Evolutionary conservation across 78 protist genomes (phyloP).

Genomic region (Speleostelium caveatum): DNA sequence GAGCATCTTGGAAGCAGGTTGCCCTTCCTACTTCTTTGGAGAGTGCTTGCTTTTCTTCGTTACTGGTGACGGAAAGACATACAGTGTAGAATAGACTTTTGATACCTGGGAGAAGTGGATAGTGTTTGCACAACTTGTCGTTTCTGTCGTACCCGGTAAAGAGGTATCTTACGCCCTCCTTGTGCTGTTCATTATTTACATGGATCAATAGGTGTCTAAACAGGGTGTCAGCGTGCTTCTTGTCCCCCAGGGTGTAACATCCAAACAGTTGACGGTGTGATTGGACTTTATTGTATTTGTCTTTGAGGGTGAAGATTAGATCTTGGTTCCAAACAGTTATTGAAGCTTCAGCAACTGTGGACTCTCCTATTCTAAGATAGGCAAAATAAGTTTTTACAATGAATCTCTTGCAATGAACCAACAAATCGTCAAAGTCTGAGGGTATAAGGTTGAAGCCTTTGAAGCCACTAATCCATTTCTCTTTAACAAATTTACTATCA

Average conservation of each 20-base stretch:
- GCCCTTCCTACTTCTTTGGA: background rate
- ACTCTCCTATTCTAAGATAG: background rate
- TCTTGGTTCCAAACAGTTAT: conserved; percentile 30
- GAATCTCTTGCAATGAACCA: background rate
- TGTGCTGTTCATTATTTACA: conserved; percentile 7
- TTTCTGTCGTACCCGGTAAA: conserved; percentile 4
- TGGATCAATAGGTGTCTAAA: conserved; percentile 9
- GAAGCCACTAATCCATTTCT: conserved; percentile 4
- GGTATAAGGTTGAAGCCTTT: conserved; percentile 18
- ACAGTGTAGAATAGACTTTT: background rate
- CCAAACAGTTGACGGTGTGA: conserved; percentile 15
- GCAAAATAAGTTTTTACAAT: background rate
- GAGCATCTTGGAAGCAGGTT: conserved; percentile 57
- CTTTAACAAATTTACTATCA: background rate
- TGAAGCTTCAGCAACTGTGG: conserved; percentile 2
- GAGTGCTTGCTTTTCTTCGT: too few relatives aligned
- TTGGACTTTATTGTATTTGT: background rate
- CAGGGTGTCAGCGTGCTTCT: background rate
- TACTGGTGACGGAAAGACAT: background rate
- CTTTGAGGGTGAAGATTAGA: background rate
- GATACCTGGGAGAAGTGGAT: conserved; percentile 10
- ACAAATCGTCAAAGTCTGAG: conserved; percentile 9
- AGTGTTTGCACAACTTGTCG: conserved; percentile 10
- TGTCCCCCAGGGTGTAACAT: conserved; percentile 14
- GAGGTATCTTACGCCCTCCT: conserved; percentile 1